Evolutionary conservation across 2,329 filamentous ascomycete species (phyloP), one percentile per base, ranked within the genome.

Genomic region (Calonectria crousiana): DNA sequence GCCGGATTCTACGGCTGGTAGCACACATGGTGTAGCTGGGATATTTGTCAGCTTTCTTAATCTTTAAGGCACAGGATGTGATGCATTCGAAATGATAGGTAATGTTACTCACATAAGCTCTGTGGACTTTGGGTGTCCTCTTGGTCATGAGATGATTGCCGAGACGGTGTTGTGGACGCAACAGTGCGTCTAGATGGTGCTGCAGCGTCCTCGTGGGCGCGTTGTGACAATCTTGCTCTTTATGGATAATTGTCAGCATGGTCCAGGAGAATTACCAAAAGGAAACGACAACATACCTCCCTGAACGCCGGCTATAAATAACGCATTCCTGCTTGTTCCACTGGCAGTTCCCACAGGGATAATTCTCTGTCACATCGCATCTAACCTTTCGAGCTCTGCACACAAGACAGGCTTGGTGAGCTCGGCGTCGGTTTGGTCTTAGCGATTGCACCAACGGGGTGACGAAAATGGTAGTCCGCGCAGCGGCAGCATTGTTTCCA

Each of bases 351-450:
- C 94, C 95, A 84, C 95, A 97, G 0, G 95, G 95, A 49, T 93
- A 93, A 58, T 93, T 93, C 84, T 97, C 95, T 74, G 96, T 95
- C 72, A 98, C 95, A 87, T 98, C 95, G 87, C 95, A 98, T 70
- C 95, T 91, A 36, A 98, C 95, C 84, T 98, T 98, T 81, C 95
- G 92, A 68, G 94, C 92, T 80, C 95, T 91, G 85, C 95, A 98
- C 79, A 93, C 95, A 74, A 95, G 94, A 84, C 95, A 98, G 23
- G 95, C 95, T 78, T 96, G 94, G 9, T 95, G 95, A 8, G 95
- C 95, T 82, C 95, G 91, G 80, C 95, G 90, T 2, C 41, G 60
- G 36, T 47, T 47, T 13, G 56, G 56, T 23, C 56, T 60, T n/a
- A 60, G 30, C 13, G 32, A 34, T 11, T 60, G 56, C 6, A 60